These are phyloP conservation scores for Polyplosphaeria fusca DNA, from an alignment of 495 filamentous ascomycete genomes.

Conservation along the genomic window DNA sequence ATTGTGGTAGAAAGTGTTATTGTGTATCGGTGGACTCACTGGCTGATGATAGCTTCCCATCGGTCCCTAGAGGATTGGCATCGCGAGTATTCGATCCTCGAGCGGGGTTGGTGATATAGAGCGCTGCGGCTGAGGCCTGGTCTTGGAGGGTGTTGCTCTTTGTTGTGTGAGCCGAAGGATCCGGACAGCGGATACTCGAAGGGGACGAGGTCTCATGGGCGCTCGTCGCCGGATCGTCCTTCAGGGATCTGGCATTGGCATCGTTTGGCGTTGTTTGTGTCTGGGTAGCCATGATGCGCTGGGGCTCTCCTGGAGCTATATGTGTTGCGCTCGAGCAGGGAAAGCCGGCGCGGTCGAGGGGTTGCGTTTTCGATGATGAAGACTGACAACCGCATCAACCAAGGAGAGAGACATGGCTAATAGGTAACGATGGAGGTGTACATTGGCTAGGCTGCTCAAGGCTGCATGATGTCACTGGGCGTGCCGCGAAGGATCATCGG, in stretches of 20 bases:
- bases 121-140: constrained; percentile 45
- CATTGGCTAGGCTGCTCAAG: not conserved
- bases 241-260: constrained; percentile 1
- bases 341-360: too few species aligned
- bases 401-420: constrained; percentile 10
- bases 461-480: constrained; percentile 26
- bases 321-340: too few species aligned
- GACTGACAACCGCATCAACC: not conserved
- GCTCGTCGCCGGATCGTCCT: not conserved
- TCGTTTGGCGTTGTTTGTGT: constrained; percentile 20
- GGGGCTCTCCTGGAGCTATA: too few species aligned
- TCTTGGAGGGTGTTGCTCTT: constrained; percentile 35
- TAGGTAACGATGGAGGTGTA: constrained; percentile 12
- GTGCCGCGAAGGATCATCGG: constrained; percentile 1
- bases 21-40: constrained; percentile 39
- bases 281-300: constrained; percentile 23
- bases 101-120: constrained; percentile 41
- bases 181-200: constrained; percentile 36
- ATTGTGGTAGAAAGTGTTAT: not conserved
- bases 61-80: constrained; percentile 41
- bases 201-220: not conserved
- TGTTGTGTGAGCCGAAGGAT: constrained; percentile 40
- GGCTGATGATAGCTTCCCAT: constrained; percentile 54
- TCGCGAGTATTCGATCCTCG: constrained; percentile 43
- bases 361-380: not conserved